Percentiles rank a stretch among this genome's conserved stretches.
Conservation (phyloP, 306 rosid genomes). For the Erythrophleum fordii region DNA sequence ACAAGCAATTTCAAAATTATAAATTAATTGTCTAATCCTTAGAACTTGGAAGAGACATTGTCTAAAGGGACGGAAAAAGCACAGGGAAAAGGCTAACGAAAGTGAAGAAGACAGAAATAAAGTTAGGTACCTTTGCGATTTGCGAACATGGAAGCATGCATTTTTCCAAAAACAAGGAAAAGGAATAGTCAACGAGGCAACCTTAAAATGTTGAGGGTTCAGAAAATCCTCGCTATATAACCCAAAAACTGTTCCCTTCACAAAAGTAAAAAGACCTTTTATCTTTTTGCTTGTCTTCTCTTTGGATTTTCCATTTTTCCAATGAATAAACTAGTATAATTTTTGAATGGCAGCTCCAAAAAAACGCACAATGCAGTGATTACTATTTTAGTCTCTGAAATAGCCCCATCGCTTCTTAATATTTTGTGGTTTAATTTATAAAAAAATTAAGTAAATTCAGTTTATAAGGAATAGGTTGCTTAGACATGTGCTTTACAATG, state of each 20-base stretch:
- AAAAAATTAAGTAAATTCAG: no score
- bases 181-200: constrained; percentile 11
- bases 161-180: no score
- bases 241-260: constrained; percentile 11
- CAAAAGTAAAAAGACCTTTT: constrained; percentile 34
- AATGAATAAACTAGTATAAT: no score
- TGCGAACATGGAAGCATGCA: constrained; percentile 35
- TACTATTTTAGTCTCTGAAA: no score
- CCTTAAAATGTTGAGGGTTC: constrained; percentile 10
- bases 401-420: no score
- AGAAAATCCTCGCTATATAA: constrained; percentile 5
- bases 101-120: constrained; percentile 34
- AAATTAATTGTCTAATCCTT: constrained; percentile 14
- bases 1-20: not conserved
- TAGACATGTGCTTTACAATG: no score
- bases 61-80: constrained; percentile 31
- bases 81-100: constrained; percentile 17
- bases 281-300: not conserved
- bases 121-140: constrained; percentile 1
- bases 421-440: no score
- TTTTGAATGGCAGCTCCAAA: no score
- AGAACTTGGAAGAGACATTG: constrained; percentile 28
- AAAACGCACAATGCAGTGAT: no score
- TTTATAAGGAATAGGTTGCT: no score
- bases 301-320: no score